Conservation (phyloP, 2,329 filamentous ascomycete genomes). For the Hirsutella minnesotensis region DNA sequence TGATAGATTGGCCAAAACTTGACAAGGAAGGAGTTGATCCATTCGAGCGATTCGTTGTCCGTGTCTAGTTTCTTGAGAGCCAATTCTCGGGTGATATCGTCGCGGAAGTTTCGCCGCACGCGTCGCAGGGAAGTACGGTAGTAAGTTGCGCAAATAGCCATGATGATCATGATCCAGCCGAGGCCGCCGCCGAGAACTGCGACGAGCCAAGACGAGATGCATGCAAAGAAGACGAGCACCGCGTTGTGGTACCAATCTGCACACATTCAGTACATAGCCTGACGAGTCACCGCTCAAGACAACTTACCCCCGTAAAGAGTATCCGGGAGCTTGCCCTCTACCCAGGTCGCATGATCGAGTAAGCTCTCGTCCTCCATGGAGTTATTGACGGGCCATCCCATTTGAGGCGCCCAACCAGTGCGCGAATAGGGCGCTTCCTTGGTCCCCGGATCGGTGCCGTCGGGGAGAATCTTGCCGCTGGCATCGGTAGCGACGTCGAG, state of each 20-base stretch:
- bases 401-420: slow-evolving; percentile 82
- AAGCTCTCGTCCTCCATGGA: slow-evolving; percentile 52
- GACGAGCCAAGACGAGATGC: slow-evolving; percentile 79
- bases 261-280: slow-evolving; percentile 4
- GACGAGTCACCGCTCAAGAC: background rate
- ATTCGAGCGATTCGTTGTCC: slow-evolving; percentile 86
- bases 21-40: slow-evolving; percentile 97
- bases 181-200: slow-evolving; percentile 83
- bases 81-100: slow-evolving; percentile 85
- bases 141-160: slow-evolving; percentile 87
- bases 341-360: slow-evolving; percentile 76
- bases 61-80: slow-evolving; percentile 78
- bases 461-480: slow-evolving; percentile 33
- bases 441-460: slow-evolving; percentile 40
- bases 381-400: slow-evolving; percentile 56
- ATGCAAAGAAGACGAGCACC: slow-evolving; percentile 87
- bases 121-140: slow-evolving; percentile 91
- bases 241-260: slow-evolving; percentile 98
- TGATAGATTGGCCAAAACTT: slow-evolving; percentile 99
- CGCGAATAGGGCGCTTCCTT: slow-evolving; percentile 32
- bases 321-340: slow-evolving; percentile 77
- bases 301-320: slow-evolving; percentile 73
- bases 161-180: slow-evolving; percentile 85
- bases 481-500: slow-evolving; percentile 41
- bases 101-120: slow-evolving; percentile 88